Percentiles rank a stretch among this genome's conserved stretches.
phyloP scores from a whole-genome alignment of 2,329 filamentous ascomycete species.

The Aspergillus nomiae region DNA sequence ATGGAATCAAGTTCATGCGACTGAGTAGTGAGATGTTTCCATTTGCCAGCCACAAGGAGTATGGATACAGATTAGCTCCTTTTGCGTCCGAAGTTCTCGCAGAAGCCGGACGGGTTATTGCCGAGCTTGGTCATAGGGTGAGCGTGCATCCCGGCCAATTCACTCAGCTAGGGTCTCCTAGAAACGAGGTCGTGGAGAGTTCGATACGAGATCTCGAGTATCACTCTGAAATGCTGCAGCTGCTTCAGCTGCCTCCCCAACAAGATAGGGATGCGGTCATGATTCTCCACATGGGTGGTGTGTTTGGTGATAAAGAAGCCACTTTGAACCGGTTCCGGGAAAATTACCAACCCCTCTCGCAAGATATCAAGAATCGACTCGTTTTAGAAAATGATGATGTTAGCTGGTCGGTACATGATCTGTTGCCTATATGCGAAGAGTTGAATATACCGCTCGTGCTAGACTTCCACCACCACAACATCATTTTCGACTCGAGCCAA shows the following conservation, averaged over 20 bases:
- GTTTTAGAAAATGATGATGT: constrained; percentile 96
- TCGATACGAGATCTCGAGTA: constrained; percentile 83
- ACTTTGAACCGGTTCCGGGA: constrained; percentile 76
- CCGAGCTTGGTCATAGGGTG: constrained; percentile 77
- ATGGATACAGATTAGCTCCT: constrained; percentile 80
- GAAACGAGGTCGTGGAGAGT: constrained; percentile 72
- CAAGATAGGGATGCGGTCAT: constrained; percentile 84
- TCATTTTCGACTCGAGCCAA: constrained; percentile 73
- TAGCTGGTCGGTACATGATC: constrained; percentile 85
- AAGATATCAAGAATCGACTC: constrained; percentile 73
- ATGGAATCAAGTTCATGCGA: constrained; percentile 88
- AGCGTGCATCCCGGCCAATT: constrained; percentile 93
- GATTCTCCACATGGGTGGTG: constrained; percentile 91
- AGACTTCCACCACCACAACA: constrained; percentile 95
- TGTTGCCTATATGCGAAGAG: constrained; percentile 87
- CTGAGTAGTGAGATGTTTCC: constrained; percentile 97
- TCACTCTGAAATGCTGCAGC: constrained; percentile 78
- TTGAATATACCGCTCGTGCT: constrained; percentile 91
- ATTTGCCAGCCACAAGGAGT: constrained; percentile 83
- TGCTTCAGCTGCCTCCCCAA: constrained; percentile 76
- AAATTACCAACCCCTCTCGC: constrained; percentile 69
- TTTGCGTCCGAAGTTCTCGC: constrained; percentile 79
- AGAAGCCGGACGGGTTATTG: constrained; percentile 75
- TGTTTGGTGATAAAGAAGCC: constrained; percentile 81
- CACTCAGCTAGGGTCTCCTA: constrained; percentile 85